These are phyloP conservation scores for Porcisia deanei DNA, from an alignment of 208 protist genomes.

Conservation along the genomic window DNA sequence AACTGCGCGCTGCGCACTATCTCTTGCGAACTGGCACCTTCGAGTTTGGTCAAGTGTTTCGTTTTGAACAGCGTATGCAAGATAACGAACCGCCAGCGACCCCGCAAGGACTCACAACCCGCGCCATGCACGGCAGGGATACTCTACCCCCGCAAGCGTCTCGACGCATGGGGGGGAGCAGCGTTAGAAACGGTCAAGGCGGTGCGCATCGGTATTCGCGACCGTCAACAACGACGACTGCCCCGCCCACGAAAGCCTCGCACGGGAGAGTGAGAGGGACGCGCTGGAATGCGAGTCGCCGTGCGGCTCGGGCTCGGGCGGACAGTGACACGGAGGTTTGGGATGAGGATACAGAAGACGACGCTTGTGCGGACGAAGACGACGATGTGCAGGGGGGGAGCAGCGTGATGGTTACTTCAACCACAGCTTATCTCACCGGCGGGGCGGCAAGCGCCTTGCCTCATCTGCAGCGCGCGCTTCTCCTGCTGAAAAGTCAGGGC, in stretches of 20 bases:
- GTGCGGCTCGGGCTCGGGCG: not conserved
- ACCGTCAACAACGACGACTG: not conserved
- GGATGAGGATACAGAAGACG: conserved; percentile 3
- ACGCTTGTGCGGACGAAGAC: conserved; percentile 26
- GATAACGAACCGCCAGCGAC: conserved; percentile 8
- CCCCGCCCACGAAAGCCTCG: not conserved
- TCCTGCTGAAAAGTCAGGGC: conserved; percentile 64
- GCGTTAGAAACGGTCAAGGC: not conserved
- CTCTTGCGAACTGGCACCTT: conserved; percentile 65
- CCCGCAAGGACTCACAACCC: not conserved
- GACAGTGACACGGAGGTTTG: not conserved
- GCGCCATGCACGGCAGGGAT: not conserved
- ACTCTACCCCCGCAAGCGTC: not conserved
- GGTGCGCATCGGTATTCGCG: not conserved
- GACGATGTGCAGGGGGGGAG: conserved; percentile 6
- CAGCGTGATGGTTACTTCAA: conserved; percentile 52
- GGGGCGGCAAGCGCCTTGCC: conserved; percentile 72
- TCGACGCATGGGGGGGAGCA: not conserved
- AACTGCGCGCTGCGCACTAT: conserved; percentile 49
- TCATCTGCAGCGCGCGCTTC: conserved; percentile 68
- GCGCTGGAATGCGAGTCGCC: not conserved
- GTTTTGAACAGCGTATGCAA: conserved; percentile 46
- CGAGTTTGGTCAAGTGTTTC: conserved; percentile 80
- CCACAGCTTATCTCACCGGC: conserved; percentile 53
- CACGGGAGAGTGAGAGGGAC: not conserved